A percentile compares a stretch with the other conserved stretches of the same genome.
Evolutionary conservation across 164 flowering plant species (phyloP).

Genomic region (Stephania yunnanensis): DNA sequence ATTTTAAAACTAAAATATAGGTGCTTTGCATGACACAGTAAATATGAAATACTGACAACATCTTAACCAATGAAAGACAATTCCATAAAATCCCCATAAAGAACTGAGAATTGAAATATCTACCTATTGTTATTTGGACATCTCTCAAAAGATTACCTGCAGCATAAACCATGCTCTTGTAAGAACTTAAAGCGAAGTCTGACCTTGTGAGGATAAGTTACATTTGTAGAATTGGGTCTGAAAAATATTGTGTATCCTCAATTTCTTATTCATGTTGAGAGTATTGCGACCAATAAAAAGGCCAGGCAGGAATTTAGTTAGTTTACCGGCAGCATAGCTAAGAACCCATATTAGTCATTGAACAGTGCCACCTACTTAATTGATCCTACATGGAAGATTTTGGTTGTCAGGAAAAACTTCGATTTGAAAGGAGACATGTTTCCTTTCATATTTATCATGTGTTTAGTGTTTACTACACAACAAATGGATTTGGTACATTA

Average conservation of each 20-base stretch:
- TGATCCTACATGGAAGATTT: not conserved
- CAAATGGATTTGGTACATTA: not conserved
- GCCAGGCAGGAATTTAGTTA: not conserved
- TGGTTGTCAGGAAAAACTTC: not conserved
- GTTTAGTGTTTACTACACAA: not conserved
- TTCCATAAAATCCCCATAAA: conserved; percentile 2
- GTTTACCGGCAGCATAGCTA: not conserved
- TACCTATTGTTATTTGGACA: conserved; percentile 92
- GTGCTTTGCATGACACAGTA: not conserved
- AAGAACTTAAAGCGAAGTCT: conserved; percentile 28
- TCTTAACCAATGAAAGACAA: conserved; percentile 14
- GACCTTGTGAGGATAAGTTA: conserved; percentile 12
- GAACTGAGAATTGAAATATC: conserved; percentile 27
- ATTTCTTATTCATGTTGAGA: not conserved
- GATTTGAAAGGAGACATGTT: not conserved
- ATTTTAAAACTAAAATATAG: conserved; percentile 2
- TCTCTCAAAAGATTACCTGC: conserved; percentile 92
- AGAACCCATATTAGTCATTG: not conserved
- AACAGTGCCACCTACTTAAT: conserved; percentile 4
- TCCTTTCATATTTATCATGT: not conserved
- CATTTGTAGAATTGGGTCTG: conserved; percentile 1
- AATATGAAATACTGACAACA: conserved; percentile 3
- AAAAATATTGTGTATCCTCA: conserved; percentile 2
- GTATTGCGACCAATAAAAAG: not conserved
- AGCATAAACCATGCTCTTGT: conserved; percentile 51